Percentiles rank a stretch among this genome's conserved stretches.
Evolutionary conservation across 2,329 filamentous ascomycete genomes (phyloP).

Genomic region (Fusarium sp.): DNA sequence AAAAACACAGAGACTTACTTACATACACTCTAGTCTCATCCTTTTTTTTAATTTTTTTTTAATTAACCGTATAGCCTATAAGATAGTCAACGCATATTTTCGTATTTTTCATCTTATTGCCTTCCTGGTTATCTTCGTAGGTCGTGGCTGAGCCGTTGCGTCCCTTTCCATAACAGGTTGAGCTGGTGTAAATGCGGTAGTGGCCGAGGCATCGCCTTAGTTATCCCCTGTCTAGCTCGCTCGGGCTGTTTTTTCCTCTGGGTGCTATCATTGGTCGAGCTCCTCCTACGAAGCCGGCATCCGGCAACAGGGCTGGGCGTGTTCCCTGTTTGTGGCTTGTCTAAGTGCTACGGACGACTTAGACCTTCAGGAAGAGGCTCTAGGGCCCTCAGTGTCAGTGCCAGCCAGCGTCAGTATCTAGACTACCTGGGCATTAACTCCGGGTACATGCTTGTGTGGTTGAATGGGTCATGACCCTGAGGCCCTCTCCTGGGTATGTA

Average conservation of each 20-base stretch:
- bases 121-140: no score
- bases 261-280: constrained; percentile 12
- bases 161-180: no score
- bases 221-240: constrained; percentile 19
- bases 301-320: constrained; percentile 15
- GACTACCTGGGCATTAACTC: constrained; percentile 6
- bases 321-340: constrained; percentile 23
- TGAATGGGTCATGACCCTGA: constrained; percentile 1
- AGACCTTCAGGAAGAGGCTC: constrained; percentile 7
- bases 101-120: no score
- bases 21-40: no score
- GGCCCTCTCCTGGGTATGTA: neutral
- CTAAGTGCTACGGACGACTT: constrained; percentile 20
- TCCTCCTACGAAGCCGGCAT: constrained; percentile 19
- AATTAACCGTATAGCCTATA: no score
- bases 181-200: no score
- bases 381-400: no score
- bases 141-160: no score
- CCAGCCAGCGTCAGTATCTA: no score
- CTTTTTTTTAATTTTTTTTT: no score
- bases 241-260: constrained; percentile 10
- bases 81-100: no score
- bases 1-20: no score
- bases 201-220: constrained; percentile 3
- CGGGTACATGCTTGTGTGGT: constrained; percentile 7